phyloP scores from a whole-genome alignment of 2,329 filamentous ascomycete genomes.

The Venturia effusa region DNA sequence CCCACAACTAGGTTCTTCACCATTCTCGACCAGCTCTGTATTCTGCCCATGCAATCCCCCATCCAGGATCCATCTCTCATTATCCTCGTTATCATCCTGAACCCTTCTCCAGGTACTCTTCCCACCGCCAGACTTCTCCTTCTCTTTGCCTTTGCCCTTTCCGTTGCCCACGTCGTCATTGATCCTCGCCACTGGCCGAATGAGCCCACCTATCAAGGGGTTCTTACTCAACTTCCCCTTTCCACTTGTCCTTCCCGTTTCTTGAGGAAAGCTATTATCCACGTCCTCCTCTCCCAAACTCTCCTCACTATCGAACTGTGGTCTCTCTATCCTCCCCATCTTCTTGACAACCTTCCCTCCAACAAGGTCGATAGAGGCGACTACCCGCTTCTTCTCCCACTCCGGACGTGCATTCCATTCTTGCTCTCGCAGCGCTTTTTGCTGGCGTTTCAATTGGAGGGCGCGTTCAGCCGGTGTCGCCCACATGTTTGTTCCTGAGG shows the following conservation, averaged over 20 bases:
- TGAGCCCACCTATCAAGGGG: conserved; percentile 53
- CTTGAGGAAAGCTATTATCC: conserved; percentile 2
- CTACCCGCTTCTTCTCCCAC: conserved; percentile 77
- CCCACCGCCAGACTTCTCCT: conserved; percentile 17
- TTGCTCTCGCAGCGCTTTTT: conserved; percentile 71
- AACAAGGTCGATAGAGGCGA: conserved; percentile 74
- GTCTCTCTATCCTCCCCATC: conserved; percentile 51
- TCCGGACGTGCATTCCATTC: conserved; percentile 78
- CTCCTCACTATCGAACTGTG: conserved; percentile 41
- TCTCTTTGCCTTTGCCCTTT: conserved; percentile 34
- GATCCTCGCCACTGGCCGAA: conserved; percentile 47
- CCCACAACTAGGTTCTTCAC: conserved; percentile 16
- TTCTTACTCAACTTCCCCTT: conserved; percentile 36
- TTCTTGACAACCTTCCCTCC: conserved; percentile 65
- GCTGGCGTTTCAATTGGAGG: conserved; percentile 72
- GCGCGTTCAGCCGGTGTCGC: conserved; percentile 74
- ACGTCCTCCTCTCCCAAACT: conserved; percentile 28
- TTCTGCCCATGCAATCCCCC: conserved; percentile 33
- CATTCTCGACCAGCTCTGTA: conserved; percentile 10
- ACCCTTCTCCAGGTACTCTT: conserved; percentile 37
- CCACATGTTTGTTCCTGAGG: conserved; percentile 61
- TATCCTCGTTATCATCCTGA: conserved; percentile 42
- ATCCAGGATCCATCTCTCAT: conserved; percentile 43
- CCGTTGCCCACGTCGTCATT: conserved; percentile 35
- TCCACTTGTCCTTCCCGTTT: conserved; percentile 6